Evolutionary conservation across 768 basidiomycete species (phyloP).

Genomic region (Mycena galericulata): DNA sequence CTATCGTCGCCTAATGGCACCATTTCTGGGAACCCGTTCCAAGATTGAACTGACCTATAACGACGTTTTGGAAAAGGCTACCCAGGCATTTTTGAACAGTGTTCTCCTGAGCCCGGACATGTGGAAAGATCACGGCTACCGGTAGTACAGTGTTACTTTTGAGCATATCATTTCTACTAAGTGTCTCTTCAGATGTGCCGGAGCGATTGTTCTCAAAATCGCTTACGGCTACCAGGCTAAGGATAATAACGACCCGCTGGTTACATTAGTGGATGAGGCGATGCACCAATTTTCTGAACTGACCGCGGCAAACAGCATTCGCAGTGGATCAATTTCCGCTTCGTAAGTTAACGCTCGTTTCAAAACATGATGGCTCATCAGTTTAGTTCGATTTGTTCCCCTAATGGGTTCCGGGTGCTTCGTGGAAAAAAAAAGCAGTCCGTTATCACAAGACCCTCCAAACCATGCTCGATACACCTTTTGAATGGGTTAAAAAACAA

Average conservation of each 20-base stretch:
- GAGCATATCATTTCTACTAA: not conserved
- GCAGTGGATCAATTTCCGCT: constrained; percentile 46
- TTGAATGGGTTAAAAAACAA: constrained; percentile 52
- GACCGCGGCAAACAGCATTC: constrained; percentile 31
- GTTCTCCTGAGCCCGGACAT: constrained; percentile 26
- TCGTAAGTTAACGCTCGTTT: constrained; percentile 21
- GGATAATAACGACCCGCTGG: constrained; percentile 40
- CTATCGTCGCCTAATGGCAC: constrained; percentile 36
- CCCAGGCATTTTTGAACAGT: constrained; percentile 25
- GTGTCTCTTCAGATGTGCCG: constrained; percentile 36
- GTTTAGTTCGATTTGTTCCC: constrained; percentile 43
- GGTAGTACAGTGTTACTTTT: not conserved
- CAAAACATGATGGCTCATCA: not conserved
- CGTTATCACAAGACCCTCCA: constrained; percentile 29
- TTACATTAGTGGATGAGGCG: constrained; percentile 39
- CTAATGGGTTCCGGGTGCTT: constrained; percentile 46
- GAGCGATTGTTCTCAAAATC: constrained; percentile 42
- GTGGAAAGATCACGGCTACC: constrained; percentile 32
- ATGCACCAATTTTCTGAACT: constrained; percentile 41
- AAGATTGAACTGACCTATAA: constrained; percentile 34
- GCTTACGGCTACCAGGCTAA: constrained; percentile 43
- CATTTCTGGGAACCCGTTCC: constrained; percentile 37
- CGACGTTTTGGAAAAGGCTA: constrained; percentile 29
- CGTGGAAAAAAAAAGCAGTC: constrained; percentile 40
- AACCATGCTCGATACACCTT: constrained; percentile 38